These are phyloP conservation scores for Yarrowia sp. DNA, from an alignment of 805 yeast genomes.

Conservation along the genomic window DNA sequence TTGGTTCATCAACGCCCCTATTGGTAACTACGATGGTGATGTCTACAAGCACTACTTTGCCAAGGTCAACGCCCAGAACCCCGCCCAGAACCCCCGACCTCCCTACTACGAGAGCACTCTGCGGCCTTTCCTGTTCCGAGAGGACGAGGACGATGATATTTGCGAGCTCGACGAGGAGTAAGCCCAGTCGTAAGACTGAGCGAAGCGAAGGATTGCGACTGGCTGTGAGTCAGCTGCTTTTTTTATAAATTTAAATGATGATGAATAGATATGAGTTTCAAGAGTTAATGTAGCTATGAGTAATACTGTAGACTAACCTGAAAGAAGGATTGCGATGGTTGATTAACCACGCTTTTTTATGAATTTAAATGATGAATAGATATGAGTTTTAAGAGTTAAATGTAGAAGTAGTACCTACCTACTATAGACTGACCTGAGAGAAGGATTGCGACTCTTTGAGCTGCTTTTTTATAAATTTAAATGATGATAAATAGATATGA, in stretches of 20 bases:
- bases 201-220: not conserved
- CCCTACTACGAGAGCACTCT: conserved; percentile 48
- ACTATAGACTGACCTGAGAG: not conserved
- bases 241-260: no score
- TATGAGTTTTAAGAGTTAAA: no score
- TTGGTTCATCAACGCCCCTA: conserved; percentile 73
- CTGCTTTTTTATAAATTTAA: no score
- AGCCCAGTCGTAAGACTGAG: not conserved
- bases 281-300: no score
- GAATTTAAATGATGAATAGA: no score
- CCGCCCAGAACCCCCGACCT: conserved; percentile 49
- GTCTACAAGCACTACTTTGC: conserved; percentile 74
- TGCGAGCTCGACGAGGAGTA: conserved; percentile 24
- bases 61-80: conserved; percentile 54
- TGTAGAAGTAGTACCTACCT: no score
- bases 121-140: conserved; percentile 40
- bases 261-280: no score
- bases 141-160: conserved; percentile 30
- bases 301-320: not conserved
- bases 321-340: not conserved
- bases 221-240: no score
- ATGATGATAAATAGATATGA: no score
- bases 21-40: conserved; percentile 80
- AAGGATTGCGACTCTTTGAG: no score
- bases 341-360: no score